Evolutionary conservation across 1,139 yeast species (phyloP).

Genomic region (Candida buenavistaensis): DNA sequence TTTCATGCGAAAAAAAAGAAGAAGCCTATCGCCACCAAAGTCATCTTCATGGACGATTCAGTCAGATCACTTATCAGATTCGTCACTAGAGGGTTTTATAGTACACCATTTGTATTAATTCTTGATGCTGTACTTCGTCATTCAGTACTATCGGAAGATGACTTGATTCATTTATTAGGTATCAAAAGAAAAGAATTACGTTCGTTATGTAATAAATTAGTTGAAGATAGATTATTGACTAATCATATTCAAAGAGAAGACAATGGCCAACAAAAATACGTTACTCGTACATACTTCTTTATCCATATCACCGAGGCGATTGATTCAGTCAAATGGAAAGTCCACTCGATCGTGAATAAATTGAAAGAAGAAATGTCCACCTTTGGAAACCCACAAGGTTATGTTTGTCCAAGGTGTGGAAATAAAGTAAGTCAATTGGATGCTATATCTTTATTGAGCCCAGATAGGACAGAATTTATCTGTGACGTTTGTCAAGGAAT

Average conservation of each 20-base stretch:
- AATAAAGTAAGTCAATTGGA: constrained; percentile 82
- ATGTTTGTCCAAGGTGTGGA: constrained; percentile 83
- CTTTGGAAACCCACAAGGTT: constrained; percentile 91
- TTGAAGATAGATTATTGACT: constrained; percentile 76
- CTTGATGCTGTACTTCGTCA: constrained; percentile 90
- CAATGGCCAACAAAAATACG: constrained; percentile 66
- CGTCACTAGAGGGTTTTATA: constrained; percentile 86
- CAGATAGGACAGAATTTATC: constrained; percentile 75
- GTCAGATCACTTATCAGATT: constrained; percentile 47
- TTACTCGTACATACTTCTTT: constrained; percentile 77
- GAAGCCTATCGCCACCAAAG: background rate
- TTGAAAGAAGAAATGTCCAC: constrained; percentile 78
- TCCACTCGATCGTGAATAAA: constrained; percentile 77
- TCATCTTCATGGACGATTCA: constrained; percentile 38
- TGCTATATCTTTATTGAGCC: constrained; percentile 78
- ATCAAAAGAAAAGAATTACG: constrained; percentile 87
- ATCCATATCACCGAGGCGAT: constrained; percentile 92
- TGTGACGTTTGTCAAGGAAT: constrained; percentile 81
- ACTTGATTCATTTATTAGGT: constrained; percentile 74
- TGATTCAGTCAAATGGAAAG: constrained; percentile 95
- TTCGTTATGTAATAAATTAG: constrained; percentile 73
- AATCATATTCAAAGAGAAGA: constrained; percentile 82
- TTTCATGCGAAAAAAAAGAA: no score
- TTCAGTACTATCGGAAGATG: constrained; percentile 93
- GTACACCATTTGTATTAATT: constrained; percentile 78